Base-by-base conservation (phyloP, 352 stramenopile species). In the Phytophthora fragariae region DNA sequence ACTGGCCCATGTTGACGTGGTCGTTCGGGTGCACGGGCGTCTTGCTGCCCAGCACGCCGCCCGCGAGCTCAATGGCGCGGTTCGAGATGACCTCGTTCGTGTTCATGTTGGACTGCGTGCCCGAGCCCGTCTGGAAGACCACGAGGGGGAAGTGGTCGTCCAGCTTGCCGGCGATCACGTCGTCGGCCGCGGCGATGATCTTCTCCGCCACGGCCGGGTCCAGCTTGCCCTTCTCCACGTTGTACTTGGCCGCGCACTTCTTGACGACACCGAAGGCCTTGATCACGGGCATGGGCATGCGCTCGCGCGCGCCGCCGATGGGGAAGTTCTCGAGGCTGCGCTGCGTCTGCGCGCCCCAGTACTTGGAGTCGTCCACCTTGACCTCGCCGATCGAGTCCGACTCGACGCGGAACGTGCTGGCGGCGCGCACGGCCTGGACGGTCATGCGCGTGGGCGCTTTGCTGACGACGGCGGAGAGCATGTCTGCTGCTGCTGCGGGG, bases 1-100 rank as follows among this genome's bases (percentile, higher is more conserved):
- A 98, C 78, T 99, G 97, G 61, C 96, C 95, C 90, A 98, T 98
- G 82, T 99, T 99, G 24, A 98, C 94, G 72, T 99, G 93, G 84
- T 99, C 97, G 82, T 99, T 99, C 21, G 97, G 96, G 83, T 99
- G 97, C 71, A 92, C 83, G 11, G 85, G 84, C 47, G 65, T 70
- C 79, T 92, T 92, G 57, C 70, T 85, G 58, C 85, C 85, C 54
- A 90, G 60, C 52, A 76, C 53, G 15, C 82, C 82, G 47, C 85
- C 85, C 0, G 64, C 69, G 55, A 83, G 59, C 59, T 92, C 85
- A 68, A 90, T 92, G 47, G 83, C 82, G 41, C 85, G 85, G 73
- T 92, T 92, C 21, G 82, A 90, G 57, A 92, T 92, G 2, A 92
- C 85, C 59, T 92, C 84, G 61, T 92, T 92, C 60, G 82, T 87